Percentiles rank a stretch among this genome's conserved stretches.
Conservation (phyloP, 2,329 filamentous ascomycete species). For the Gaeumannomyces sp. region DNA sequence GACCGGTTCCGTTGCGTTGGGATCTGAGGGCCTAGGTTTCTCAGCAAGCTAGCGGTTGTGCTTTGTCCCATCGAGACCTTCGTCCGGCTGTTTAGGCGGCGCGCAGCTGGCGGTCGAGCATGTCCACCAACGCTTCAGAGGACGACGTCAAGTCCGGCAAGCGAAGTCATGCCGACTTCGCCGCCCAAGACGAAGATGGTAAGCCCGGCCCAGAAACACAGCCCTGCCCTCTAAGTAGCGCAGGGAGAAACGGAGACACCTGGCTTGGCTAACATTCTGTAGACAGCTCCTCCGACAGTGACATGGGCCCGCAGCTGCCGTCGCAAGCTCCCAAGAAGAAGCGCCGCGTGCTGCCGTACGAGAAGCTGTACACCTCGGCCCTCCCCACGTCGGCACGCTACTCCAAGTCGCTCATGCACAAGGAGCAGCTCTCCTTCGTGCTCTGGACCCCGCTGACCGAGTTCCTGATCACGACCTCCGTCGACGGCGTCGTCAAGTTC, state of each 20-base stretch:
- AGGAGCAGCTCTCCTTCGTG: constrained; percentile 83
- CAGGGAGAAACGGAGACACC: neutral
- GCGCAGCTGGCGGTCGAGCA: constrained; percentile 13
- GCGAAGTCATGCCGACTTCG: constrained; percentile 51
- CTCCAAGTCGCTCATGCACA: constrained; percentile 97
- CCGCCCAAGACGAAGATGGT: constrained; percentile 39
- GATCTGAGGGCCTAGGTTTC: neutral
- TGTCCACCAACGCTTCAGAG: constrained; percentile 23
- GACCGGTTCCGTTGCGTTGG: neutral
- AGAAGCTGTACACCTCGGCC: constrained; percentile 90
- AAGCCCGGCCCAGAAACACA: constrained; percentile 14
- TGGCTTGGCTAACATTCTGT: constrained; percentile 8
- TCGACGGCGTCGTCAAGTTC: constrained; percentile 97
- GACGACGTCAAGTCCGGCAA: constrained; percentile 37
- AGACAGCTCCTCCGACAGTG: constrained; percentile 77
- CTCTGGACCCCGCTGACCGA: constrained; percentile 88
- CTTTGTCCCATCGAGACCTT: neutral
- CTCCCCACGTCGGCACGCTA: constrained; percentile 77
- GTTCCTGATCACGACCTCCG: constrained; percentile 88
- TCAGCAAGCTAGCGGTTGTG: too few species aligned
- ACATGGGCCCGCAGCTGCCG: constrained; percentile 88
- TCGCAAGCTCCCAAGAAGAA: constrained; percentile 88
- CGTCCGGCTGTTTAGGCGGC: neutral
- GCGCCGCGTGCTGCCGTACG: constrained; percentile 81
- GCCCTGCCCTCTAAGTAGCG: neutral